Evolutionary conservation across 139 green algal genomes (phyloP).

Genomic region (Chlorella vulgaris): DNA sequence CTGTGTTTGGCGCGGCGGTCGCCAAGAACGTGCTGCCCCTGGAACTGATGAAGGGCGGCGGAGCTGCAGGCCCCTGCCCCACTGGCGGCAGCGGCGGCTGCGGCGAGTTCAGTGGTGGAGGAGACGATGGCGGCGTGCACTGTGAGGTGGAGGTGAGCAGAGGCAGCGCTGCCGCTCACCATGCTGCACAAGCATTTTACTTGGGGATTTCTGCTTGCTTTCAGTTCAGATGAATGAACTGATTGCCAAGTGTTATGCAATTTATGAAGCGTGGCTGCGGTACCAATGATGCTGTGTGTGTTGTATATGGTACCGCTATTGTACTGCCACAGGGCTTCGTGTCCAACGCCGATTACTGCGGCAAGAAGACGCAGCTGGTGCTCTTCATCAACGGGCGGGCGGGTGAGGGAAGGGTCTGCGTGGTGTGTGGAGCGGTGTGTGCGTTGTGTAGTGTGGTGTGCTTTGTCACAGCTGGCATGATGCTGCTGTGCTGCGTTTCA

Average conservation of each 20-base stretch:
- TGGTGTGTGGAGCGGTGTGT: neutral
- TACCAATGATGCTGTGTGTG: too few species aligned
- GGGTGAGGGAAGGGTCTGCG: neutral
- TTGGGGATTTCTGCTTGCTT: too few species aligned
- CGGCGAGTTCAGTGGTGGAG: neutral
- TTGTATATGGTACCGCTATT: too few species aligned
- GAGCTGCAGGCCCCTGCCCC: neutral
- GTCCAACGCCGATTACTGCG: conserved; percentile 68
- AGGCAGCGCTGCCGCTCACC: too few species aligned
- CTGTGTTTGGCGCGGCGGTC: conserved; percentile 82
- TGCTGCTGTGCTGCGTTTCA: neutral
- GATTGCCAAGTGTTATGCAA: too few species aligned
- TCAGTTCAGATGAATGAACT: too few species aligned
- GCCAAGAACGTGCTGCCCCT: conserved; percentile 72
- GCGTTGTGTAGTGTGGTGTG: too few species aligned
- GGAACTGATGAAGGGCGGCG: neutral
- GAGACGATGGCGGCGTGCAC: conserved; percentile 1
- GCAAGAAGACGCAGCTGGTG: conserved; percentile 78
- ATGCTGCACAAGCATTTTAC: too few species aligned
- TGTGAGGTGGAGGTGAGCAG: conserved; percentile 16
- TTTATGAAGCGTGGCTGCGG: too few species aligned
- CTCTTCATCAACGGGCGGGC: conserved; percentile 96
- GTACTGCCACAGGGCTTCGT: conserved; percentile 64
- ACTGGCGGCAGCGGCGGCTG: neutral
- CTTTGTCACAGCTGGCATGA: neutral